These are phyloP conservation scores for Handroanthus guayacan DNA, from an alignment of 257 asterid genomes.

Conservation along the genomic window DNA sequence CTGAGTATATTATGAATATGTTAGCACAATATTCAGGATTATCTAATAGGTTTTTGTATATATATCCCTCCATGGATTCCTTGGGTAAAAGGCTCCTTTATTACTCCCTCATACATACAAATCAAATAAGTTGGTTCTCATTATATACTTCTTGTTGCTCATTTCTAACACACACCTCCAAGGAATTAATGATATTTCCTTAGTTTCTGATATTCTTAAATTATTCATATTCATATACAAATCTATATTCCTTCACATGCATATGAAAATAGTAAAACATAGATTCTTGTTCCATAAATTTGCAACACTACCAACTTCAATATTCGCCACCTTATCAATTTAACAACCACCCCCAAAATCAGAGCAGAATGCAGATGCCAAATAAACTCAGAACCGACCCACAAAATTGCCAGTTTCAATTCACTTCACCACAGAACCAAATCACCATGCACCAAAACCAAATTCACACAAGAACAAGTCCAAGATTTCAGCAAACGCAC, in stretches of 20 bases:
- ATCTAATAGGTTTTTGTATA: too few species aligned
- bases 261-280: constrained; percentile 16
- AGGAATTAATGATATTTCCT: constrained; percentile 22
- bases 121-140: too few species aligned
- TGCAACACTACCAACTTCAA: constrained; percentile 12
- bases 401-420: constrained; percentile 21
- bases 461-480: constrained; percentile 29
- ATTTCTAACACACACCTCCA: background rate
- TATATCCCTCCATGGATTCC: too few species aligned
- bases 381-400: constrained; percentile 14
- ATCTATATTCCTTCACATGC: constrained; percentile 33
- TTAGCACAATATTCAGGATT: too few species aligned
- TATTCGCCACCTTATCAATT: background rate
- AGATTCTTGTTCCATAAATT: constrained; percentile 34
- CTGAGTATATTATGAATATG: background rate
- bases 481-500: constrained; percentile 10
- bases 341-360: constrained; percentile 2
- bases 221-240: background rate
- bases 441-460: constrained; percentile 27
- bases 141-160: too few species aligned
- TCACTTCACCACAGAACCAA: constrained; percentile 15
- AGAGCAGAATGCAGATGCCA: constrained; percentile 30
- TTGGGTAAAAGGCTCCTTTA: too few species aligned
- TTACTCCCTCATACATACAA: too few species aligned
- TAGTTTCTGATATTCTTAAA: background rate